Percentiles rank a stretch among this genome's conserved stretches.
Evolutionary conservation across 2,329 filamentous ascomycete species (phyloP).

Genomic region (Aspergillus sp.): DNA sequence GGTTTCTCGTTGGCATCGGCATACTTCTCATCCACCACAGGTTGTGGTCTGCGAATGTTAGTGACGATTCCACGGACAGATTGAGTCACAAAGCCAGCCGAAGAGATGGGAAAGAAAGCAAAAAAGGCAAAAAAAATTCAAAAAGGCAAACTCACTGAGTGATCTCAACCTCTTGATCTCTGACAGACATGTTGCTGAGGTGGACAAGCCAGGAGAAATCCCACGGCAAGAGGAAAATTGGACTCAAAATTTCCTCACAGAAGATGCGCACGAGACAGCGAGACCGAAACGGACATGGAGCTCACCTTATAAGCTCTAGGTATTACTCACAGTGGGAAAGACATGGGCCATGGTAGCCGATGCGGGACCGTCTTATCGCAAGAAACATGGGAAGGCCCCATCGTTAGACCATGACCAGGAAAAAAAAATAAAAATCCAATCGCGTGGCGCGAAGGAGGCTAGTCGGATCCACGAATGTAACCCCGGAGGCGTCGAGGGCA

Average conservation of each 20-base stretch:
- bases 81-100: neutral
- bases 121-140: neutral
- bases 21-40: constrained; percentile 25
- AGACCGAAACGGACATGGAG: constrained; percentile 14
- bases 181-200: constrained; percentile 24
- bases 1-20: constrained; percentile 32
- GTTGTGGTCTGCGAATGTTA: constrained; percentile 13
- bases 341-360: constrained; percentile 42
- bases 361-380: constrained; percentile 85
- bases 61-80: neutral
- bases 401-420: constrained; percentile 16
- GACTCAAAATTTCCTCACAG: constrained; percentile 10
- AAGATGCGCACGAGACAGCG: constrained; percentile 10
- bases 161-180: constrained; percentile 28
- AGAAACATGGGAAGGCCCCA: constrained; percentile 12
- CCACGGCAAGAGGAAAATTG: constrained; percentile 3
- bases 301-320: constrained; percentile 21
- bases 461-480: constrained; percentile 28
- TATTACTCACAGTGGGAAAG: constrained; percentile 18
- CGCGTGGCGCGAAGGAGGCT: constrained; percentile 6
- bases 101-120: neutral
- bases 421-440: constrained; percentile 16
- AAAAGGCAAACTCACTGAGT: constrained; percentile 23
- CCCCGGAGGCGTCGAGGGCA: constrained; percentile 18
- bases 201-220: constrained; percentile 8